Conservation (phyloP, 2,329 filamentous ascomycete genomes). For the Penicillium sp. region DNA sequence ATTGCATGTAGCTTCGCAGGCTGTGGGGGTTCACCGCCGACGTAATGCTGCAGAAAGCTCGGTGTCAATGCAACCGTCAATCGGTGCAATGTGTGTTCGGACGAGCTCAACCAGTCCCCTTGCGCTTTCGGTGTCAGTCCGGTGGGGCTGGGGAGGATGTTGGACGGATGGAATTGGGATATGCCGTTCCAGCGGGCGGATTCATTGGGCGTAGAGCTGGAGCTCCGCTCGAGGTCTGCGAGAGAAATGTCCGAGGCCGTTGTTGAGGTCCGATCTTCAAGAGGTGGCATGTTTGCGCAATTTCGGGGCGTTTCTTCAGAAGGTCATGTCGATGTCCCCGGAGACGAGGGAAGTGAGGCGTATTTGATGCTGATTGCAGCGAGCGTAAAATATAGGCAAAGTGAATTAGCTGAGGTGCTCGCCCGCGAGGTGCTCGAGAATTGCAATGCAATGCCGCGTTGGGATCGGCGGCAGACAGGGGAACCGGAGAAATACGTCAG, state of each 20-base stretch:
- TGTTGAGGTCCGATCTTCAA: slow-evolving; percentile 17
- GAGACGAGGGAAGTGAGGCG: background rate
- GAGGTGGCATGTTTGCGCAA: slow-evolving; percentile 12
- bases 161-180: slow-evolving; percentile 23
- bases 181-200: slow-evolving; percentile 22
- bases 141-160: slow-evolving; percentile 20
- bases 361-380: background rate
- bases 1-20: slow-evolving; percentile 34
- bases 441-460: background rate
- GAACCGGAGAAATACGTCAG: background rate
- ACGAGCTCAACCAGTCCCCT: slow-evolving; percentile 24
- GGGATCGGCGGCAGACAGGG: background rate
- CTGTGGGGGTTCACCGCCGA: slow-evolving; percentile 27
- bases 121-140: slow-evolving; percentile 17
- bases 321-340: slow-evolving; percentile 1
- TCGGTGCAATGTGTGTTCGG: slow-evolving; percentile 21
- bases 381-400: background rate
- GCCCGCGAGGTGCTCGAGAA: slow-evolving; percentile 8
- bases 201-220: slow-evolving; percentile 2
- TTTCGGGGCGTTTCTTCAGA: background rate
- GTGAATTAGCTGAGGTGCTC: background rate
- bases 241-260: slow-evolving; percentile 27
- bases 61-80: slow-evolving; percentile 32
- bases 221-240: slow-evolving; percentile 27
- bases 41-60: slow-evolving; percentile 34